These are phyloP conservation scores for Suillus clintonianus DNA, from an alignment of 768 basidiomycete genomes.

Conservation along the genomic window DNA sequence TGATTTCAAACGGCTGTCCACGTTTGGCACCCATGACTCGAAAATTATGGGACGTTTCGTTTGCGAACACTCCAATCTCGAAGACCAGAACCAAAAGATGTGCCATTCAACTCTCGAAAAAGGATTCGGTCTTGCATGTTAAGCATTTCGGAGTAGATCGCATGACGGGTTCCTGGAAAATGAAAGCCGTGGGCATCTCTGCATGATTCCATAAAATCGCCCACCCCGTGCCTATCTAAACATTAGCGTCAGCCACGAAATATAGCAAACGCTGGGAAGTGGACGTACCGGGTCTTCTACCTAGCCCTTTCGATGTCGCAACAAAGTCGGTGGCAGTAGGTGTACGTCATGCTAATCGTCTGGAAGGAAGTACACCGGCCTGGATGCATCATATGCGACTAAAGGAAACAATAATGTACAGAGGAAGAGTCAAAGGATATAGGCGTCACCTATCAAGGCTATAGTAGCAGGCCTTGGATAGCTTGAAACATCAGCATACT, in stretches of 20 bases:
- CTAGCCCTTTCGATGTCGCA: slow-evolving; percentile 54
- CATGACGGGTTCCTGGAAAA: slow-evolving; percentile 64
- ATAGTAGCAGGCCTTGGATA: neutral
- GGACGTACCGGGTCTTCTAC: neutral
- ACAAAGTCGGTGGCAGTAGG: slow-evolving; percentile 52
- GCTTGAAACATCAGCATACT: slow-evolving; percentile 14
- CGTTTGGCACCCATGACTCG: neutral
- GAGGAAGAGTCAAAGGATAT: slow-evolving; percentile 42
- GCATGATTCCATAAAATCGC: neutral
- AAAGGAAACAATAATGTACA: slow-evolving; percentile 40
- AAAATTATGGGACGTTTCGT: neutral
- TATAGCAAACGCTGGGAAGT: slow-evolving; percentile 15
- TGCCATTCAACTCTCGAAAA: slow-evolving; percentile 20
- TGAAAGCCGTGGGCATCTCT: neutral
- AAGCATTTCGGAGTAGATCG: slow-evolving; percentile 54
- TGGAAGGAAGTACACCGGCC: slow-evolving; percentile 49
- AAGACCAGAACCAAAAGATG: neutral
- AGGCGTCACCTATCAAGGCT: slow-evolving; percentile 28
- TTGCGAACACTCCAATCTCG: neutral
- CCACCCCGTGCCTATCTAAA: slow-evolving; percentile 58
- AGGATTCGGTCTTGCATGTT: slow-evolving; percentile 65
- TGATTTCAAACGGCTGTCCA: neutral
- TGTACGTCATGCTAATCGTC: slow-evolving; percentile 70
- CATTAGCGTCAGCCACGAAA: slow-evolving; percentile 10
- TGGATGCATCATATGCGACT: slow-evolving; percentile 45